Evolutionary conservation across 2,329 filamentous ascomycete species (phyloP).

Genomic region (Pestalotiopsis sp.): DNA sequence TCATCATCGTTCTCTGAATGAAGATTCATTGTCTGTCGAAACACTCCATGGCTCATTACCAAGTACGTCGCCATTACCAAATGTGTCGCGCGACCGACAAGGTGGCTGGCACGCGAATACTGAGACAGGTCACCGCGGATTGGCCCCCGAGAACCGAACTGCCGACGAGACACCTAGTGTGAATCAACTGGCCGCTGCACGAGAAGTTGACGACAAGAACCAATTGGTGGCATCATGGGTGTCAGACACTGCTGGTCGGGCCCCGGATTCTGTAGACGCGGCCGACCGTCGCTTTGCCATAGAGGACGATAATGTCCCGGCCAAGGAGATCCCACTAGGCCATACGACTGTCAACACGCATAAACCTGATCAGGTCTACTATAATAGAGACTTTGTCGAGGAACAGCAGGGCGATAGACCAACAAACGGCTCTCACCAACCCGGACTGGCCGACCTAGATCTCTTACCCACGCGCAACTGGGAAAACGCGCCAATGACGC

Average conservation of each 20-base stretch:
- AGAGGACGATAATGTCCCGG: slow-evolving; percentile 39
- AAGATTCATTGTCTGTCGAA: slow-evolving; percentile 38
- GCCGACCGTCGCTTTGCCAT: slow-evolving; percentile 18
- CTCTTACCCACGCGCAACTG: slow-evolving; percentile 54
- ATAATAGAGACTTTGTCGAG: slow-evolving; percentile 18
- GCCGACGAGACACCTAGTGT: slow-evolving; percentile 47
- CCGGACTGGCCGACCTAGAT: slow-evolving; percentile 41
- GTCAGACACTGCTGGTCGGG: slow-evolving; percentile 25
- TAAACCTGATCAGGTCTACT: slow-evolving; percentile 53
- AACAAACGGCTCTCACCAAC: slow-evolving; percentile 41
- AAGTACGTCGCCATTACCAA: slow-evolving; percentile 26
- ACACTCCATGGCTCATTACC: slow-evolving; percentile 20
- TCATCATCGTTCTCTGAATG: slow-evolving; percentile 37
- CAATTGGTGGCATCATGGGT: slow-evolving; percentile 56
- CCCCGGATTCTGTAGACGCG: slow-evolving; percentile 19
- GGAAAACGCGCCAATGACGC: slow-evolving; percentile 50
- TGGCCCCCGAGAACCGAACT: slow-evolving; percentile 49
- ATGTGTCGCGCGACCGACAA: slow-evolving; percentile 39
- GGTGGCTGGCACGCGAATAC: slow-evolving; percentile 44
- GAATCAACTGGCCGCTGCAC: slow-evolving; percentile 49
- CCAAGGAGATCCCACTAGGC: slow-evolving; percentile 47
- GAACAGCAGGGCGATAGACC: slow-evolving; percentile 29
- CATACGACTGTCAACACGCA: slow-evolving; percentile 52
- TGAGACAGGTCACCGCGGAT: slow-evolving; percentile 44
- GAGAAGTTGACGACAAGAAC: slow-evolving; percentile 49